phyloP scores from a whole-genome alignment of 2,329 filamentous ascomycete species.

The Lojkania enalia region DNA sequence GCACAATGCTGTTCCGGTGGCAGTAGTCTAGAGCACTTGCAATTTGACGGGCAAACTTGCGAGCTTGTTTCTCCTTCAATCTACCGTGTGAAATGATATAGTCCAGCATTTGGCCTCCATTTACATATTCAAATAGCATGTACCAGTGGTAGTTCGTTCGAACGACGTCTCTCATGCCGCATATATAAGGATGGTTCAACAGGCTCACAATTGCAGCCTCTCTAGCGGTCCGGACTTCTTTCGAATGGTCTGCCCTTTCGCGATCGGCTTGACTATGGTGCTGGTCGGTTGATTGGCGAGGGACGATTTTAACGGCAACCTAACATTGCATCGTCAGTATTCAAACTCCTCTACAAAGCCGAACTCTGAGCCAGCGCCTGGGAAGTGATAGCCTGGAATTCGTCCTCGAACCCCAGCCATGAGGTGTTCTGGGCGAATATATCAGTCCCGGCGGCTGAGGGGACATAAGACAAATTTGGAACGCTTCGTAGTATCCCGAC shows the following conservation, averaged over 20 bases:
- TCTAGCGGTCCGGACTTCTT: slow-evolving; percentile 91
- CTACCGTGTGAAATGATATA: slow-evolving; percentile 99
- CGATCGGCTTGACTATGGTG: slow-evolving; percentile 71
- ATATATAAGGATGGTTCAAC: slow-evolving; percentile 92
- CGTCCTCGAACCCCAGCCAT: too few species aligned
- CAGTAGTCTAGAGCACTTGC: slow-evolving; percentile 96
- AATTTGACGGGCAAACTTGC: slow-evolving; percentile 97
- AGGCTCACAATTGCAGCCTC: slow-evolving; percentile 96
- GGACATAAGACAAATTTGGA: too few species aligned
- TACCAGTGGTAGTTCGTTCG: slow-evolving; percentile 99
- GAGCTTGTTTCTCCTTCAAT: slow-evolving; percentile 95
- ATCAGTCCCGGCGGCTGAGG: too few species aligned
- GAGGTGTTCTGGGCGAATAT: too few species aligned
- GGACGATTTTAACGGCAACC: slow-evolving; percentile 98
- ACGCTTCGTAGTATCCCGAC: too few species aligned
- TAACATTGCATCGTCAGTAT: too few species aligned
- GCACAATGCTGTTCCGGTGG: slow-evolving; percentile 96
- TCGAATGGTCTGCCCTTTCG: slow-evolving; percentile 91
- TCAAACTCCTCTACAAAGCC: too few species aligned
- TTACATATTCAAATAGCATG: slow-evolving; percentile 99
- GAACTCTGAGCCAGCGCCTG: too few species aligned
- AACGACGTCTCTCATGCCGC: slow-evolving; percentile 91
- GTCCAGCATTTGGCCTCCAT: slow-evolving; percentile 98
- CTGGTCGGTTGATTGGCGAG: slow-evolving; percentile 85
- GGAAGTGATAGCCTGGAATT: too few species aligned